Percentiles rank a stretch among this genome's conserved stretches.
phyloP scores from a whole-genome alignment of 2,329 filamentous ascomycete genomes.

The Thermomyces lanuginosus region DNA sequence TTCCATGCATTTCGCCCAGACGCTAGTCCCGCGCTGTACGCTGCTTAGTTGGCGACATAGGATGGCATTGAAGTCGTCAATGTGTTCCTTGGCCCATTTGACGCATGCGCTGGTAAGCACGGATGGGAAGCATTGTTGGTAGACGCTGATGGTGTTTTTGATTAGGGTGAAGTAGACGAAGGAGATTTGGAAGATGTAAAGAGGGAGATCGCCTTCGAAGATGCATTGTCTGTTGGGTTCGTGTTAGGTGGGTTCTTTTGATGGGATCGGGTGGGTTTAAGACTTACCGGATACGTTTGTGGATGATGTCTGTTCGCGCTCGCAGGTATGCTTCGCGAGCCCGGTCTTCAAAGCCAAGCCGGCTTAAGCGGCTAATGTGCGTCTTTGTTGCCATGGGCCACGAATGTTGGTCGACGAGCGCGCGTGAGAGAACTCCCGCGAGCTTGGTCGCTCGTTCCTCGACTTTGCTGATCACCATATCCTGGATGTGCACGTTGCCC shows the following conservation, averaged over 20 bases:
- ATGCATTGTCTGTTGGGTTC: constrained; percentile 65
- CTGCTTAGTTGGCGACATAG: constrained; percentile 73
- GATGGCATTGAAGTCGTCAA: constrained; percentile 77
- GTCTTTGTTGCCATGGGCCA: constrained; percentile 62
- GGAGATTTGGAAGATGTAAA: constrained; percentile 88
- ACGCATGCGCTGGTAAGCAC: constrained; percentile 86
- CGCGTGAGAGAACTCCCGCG: constrained; percentile 58
- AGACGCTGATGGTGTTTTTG: constrained; percentile 79
- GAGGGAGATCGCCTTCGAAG: constrained; percentile 81
- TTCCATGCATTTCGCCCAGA: constrained; percentile 72
- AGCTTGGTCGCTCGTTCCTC: constrained; percentile 68
- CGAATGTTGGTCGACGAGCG: constrained; percentile 61
- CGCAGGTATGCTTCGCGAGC: constrained; percentile 76
- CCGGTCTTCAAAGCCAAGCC: constrained; percentile 77
- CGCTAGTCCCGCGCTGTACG: constrained; percentile 55
- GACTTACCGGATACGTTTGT: constrained; percentile 71
- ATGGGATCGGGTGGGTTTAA: too few species aligned
- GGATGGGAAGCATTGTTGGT: constrained; percentile 71
- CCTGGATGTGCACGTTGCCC: constrained; percentile 72
- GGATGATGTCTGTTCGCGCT: constrained; percentile 61
- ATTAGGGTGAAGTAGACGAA: constrained; percentile 94
- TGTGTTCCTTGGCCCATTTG: constrained; percentile 93
- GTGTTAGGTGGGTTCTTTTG: too few species aligned
- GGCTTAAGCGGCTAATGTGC: constrained; percentile 68
- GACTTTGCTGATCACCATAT: constrained; percentile 82